Evolutionary conservation across 2,329 filamentous ascomycete genomes (phyloP), one percentile per base, ranked within the genome.

Genomic region (Xylaria sp.): DNA sequence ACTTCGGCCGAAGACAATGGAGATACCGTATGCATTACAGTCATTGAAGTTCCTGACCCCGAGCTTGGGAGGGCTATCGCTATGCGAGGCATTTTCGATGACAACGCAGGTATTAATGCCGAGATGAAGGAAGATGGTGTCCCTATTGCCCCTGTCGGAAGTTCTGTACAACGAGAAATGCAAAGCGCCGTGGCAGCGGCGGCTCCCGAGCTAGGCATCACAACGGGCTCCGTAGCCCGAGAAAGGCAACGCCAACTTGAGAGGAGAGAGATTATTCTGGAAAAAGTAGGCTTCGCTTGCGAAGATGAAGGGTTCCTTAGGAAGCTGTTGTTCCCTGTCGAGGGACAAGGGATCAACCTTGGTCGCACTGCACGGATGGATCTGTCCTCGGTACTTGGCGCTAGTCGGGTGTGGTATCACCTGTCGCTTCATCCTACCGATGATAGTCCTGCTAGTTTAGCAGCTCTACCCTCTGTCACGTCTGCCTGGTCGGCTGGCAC

Each of bases 91-190:
- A 89, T 98, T 44, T 99, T 99, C 75, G 95, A 99, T 74, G 96
- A 98, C 75, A 89, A 86, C n/a, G 85, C 91, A 23, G 96, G 96
- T 61, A 98, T 99, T 82, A 98, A 98, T 75, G 88, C 92, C 0
- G 96, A 99, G 83, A 98, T 99, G 94, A 97, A 95, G 77, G 91
- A 95, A 71, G 96, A 99, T 74, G 96, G 96, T 10, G 88, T 99
- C 0, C 88, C 92, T n/a, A 87, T 97, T 1, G 82, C 87, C 0
- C 75, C 91, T 0, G 90, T 90, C 1, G 92, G 92, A n/a, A 91
- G 91, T 67, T 97, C 95, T 0, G 91, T 98, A 10, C 79, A 95
- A 15, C 90, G 92, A 46, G 94, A 98, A 78, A 97, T 97, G 92
- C 89, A 92, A 76, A 90, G 90, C 66, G 94, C 94, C 1, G 88